A percentile compares a stretch with the other conserved stretches of the same genome.
Conservation (phyloP, 495 filamentous ascomycete species). For the Penicillium desertorum region DNA sequence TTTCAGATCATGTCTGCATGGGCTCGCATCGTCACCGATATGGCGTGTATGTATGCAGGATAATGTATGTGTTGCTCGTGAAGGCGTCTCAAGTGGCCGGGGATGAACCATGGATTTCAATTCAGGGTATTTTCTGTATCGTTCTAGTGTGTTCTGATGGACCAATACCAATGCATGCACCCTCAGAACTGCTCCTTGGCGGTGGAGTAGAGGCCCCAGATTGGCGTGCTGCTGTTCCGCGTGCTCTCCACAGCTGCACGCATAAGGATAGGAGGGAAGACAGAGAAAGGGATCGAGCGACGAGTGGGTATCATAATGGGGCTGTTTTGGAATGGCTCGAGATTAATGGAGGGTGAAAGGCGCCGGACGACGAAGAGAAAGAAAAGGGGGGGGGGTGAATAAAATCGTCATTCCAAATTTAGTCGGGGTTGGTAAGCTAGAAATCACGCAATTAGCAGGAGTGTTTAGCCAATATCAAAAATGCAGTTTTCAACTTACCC, state of each 20-base stretch:
- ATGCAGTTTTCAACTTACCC: slow-evolving; percentile 37
- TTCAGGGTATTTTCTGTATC: slow-evolving; percentile 9
- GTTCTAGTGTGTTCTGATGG: background rate
- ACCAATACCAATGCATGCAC: background rate
- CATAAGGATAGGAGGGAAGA: slow-evolving; percentile 31
- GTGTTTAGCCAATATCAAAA: background rate
- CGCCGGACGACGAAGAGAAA: slow-evolving; percentile 16
- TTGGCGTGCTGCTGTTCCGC: slow-evolving; percentile 7
- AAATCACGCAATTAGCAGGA: slow-evolving; percentile 24
- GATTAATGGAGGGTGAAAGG: slow-evolving; percentile 32
- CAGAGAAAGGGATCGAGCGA: slow-evolving; percentile 35
- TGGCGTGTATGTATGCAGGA: slow-evolving; percentile 11
- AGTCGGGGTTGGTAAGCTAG: slow-evolving; percentile 57
- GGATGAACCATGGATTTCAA: slow-evolving; percentile 3
- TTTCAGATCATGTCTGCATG: background rate
- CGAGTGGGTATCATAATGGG: slow-evolving; percentile 50
- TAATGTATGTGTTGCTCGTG: slow-evolving; percentile 14
- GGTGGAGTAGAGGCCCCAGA: slow-evolving; percentile 1
- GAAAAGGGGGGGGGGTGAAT: slow-evolving; percentile 5
- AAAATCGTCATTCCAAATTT: slow-evolving; percentile 16
- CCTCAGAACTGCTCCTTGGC: background rate
- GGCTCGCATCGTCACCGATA: background rate
- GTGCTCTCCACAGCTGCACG: slow-evolving; percentile 18
- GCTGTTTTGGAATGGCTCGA: slow-evolving; percentile 38
- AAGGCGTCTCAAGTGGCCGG: slow-evolving; percentile 3